phyloP scores from a whole-genome alignment of 441 rosid genomes.

The Corymbia citriodora region DNA sequence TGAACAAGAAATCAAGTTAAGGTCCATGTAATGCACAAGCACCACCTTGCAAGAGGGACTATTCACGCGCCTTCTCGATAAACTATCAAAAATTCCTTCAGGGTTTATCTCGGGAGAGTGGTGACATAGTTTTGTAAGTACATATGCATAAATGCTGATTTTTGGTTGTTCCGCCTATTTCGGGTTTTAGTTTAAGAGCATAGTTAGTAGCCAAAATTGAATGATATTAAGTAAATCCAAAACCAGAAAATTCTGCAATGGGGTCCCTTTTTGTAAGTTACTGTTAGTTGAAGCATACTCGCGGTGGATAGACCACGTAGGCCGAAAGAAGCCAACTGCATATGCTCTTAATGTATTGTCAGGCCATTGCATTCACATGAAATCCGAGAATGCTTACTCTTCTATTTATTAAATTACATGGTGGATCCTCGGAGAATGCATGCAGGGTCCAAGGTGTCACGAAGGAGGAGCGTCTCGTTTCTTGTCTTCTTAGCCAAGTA shows the following conservation, averaged over 20 bases:
- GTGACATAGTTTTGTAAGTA: too few relatives aligned
- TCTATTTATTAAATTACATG: not conserved
- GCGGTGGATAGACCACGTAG: not conserved
- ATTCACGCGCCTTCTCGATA: too few relatives aligned
- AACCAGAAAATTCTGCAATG: not conserved
- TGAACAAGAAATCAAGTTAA: too few relatives aligned
- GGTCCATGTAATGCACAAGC: too few relatives aligned
- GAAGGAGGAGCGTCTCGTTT: not conserved
- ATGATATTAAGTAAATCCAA: not conserved
- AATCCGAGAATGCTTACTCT: not conserved
- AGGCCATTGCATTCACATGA: not conserved
- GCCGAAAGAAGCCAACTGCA: not conserved
- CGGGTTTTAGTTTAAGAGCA: too few relatives aligned
- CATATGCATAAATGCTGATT: too few relatives aligned
- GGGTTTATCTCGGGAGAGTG: too few relatives aligned
- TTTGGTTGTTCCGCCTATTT: too few relatives aligned
- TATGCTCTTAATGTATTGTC: not conserved
- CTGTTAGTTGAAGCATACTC: not conserved
- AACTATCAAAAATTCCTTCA: too few relatives aligned
- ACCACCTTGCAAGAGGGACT: too few relatives aligned
- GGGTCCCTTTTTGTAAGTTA: not conserved
- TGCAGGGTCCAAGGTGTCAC: not conserved
- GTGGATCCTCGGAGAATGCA: not conserved
- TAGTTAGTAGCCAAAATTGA: too few relatives aligned
- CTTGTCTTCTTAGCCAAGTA: constrained; percentile 9